Conservation (phyloP, 345 rosid species). For the Corymbia maculata region DNA sequence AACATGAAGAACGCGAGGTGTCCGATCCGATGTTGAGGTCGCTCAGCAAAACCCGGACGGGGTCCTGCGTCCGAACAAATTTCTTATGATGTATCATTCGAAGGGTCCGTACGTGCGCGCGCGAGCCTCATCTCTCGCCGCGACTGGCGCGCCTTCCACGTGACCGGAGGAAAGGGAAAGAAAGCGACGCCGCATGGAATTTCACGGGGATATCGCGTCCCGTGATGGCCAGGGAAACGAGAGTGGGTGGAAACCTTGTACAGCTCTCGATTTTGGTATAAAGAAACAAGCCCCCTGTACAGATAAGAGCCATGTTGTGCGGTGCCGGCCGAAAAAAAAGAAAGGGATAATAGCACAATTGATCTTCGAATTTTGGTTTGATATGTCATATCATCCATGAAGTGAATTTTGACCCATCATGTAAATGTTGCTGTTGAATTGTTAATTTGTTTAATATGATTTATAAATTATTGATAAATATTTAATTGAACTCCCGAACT, state of each 20-base stretch:
- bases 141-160: not conserved
- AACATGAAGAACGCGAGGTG: not conserved
- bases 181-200: not conserved
- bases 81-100: not conserved
- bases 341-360: not conserved
- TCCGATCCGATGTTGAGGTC: not conserved
- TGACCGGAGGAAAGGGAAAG: not conserved
- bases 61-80: not conserved
- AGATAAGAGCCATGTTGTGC: not conserved
- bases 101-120: not conserved
- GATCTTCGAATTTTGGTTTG: fast-evolving
- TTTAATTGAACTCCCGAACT: fast-evolving
- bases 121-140: not conserved
- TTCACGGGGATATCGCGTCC: not conserved
- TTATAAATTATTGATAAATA: fast-evolving
- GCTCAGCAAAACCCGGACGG: not conserved
- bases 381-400: fast-evolving
- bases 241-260: not conserved
- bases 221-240: not conserved
- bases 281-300: not conserved
- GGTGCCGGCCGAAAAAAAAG: not conserved
- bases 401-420: fast-evolving
- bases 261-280: not conserved
- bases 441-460: not conserved
- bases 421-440: fast-evolving